Conservation (phyloP, 2,329 filamentous ascomycete genomes). For the Fusarium hainanense region DNA sequence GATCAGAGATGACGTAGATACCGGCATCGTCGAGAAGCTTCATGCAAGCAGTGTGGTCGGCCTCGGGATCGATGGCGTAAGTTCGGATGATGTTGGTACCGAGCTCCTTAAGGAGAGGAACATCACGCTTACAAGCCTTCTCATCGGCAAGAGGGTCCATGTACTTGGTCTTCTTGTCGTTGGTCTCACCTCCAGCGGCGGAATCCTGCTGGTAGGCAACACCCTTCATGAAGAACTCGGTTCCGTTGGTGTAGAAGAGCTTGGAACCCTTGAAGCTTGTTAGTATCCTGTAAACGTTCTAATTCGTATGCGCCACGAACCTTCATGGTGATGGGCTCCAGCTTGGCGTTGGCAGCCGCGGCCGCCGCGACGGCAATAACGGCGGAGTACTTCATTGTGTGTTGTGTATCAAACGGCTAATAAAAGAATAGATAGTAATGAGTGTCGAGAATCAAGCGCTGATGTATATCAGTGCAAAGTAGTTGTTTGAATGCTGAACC, state of each 20-base stretch:
- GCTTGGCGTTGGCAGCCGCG: constrained; percentile 54
- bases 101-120: constrained; percentile 81
- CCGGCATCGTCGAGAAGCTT: constrained; percentile 80
- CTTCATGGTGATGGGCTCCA: constrained; percentile 76
- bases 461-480: constrained; percentile 20
- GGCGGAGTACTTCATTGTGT: constrained; percentile 52
- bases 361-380: constrained; percentile 57
- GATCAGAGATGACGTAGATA: constrained; percentile 95
- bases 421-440: constrained; percentile 31
- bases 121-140: constrained; percentile 81
- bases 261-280: constrained; percentile 70
- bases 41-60: constrained; percentile 89
- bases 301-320: constrained; percentile 52
- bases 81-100: constrained; percentile 94
- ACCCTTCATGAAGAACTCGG: constrained; percentile 83
- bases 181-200: constrained; percentile 64
- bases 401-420: constrained; percentile 32
- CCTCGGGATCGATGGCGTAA: constrained; percentile 86
- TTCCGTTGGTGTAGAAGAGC: constrained; percentile 86
- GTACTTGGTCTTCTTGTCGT: constrained; percentile 71
- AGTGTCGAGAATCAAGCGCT: constrained; percentile 36
- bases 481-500: constrained; percentile 30
- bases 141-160: constrained; percentile 84
- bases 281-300: neutral
- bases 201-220: constrained; percentile 93